These are phyloP conservation scores for Agastache rugosa DNA, from an alignment of 257 asterid species.

Conservation along the genomic window DNA sequence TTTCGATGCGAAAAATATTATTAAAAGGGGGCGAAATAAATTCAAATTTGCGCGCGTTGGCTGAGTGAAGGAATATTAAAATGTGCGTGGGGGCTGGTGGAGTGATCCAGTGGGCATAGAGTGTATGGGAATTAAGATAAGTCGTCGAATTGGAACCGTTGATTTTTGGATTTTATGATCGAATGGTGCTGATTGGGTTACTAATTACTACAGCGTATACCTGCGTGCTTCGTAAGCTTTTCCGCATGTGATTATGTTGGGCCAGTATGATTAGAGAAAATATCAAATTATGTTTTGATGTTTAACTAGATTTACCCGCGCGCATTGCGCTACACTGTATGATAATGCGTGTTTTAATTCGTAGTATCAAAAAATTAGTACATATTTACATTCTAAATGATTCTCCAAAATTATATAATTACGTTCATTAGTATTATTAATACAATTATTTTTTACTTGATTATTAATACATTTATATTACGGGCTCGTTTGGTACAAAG, in stretches of 20 bases:
- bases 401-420: too few relatives aligned
- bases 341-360: too few relatives aligned
- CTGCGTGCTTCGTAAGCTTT: slow-evolving; percentile 36
- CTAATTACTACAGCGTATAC: background rate
- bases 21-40: slow-evolving; percentile 30
- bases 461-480: too few relatives aligned
- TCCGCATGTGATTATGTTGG: background rate
- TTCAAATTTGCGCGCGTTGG: slow-evolving; percentile 50
- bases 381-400: too few relatives aligned
- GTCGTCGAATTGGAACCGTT: background rate
- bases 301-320: too few relatives aligned
- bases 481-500: too few relatives aligned
- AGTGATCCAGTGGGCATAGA: background rate
- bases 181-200: background rate
- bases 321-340: too few relatives aligned
- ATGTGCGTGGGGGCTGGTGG: background rate
- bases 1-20: background rate
- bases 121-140: slow-evolving; percentile 7
- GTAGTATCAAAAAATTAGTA: too few relatives aligned
- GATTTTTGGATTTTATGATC: background rate
- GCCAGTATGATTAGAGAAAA: background rate
- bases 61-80: slow-evolving; percentile 30
- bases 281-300: too few relatives aligned
- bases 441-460: too few relatives aligned
- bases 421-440: too few relatives aligned